Base-by-base conservation (phyloP, 495 filamentous ascomycete species). In the Venustampulla echinocandica region DNA sequence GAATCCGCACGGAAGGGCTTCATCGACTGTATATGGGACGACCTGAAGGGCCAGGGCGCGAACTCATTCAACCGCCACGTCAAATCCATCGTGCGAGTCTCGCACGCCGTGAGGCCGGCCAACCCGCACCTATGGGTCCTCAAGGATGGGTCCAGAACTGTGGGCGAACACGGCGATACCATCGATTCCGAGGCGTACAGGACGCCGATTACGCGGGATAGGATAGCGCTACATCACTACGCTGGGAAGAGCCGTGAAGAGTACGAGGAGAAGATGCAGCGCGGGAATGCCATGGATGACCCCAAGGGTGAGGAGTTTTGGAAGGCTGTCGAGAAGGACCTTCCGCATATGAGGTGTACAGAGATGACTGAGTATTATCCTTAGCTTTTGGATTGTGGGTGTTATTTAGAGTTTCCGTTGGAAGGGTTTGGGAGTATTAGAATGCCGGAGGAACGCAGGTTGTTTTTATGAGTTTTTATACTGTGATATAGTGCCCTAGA, bases 191-290 rank as follows among this genome's bases (percentile, higher is more conserved):
- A 18, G 5, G 49, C 44, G 35, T 38, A 13, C 6, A 21, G 54
- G 9, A 24, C 13, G 1, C 54, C 54, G 32, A 42, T 45, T 21
- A 49, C 44, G 6, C 33, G 46, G 25, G 36, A 56, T 21, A 27
- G 42, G 22, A 33, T 53, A 10, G 35, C 14, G 6, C 28, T 56
- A 22, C 54, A 56, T 49, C 54, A 50, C 20, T 56, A 56, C 34
- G 42, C 35, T 4, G 19, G 35, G n/a, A 56, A 46, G 49, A 56
- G 54, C 34, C 18, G 30, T 19, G 40, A 48, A 22, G 44, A 56
- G 22, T 52, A 39, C 41, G 49, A 52, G 20, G 44, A 49, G 44
- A 52, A 53, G 45, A 36, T 56, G 40, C 2, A 20, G 19, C 24
- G 45, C 10, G 30, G 49, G 11, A 50, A 48, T 38, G 49, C 11